A percentile compares a stretch with the other conserved stretches of the same genome.
phyloP scores from a whole-genome alignment of 1,139 yeast genomes.

The Protomyces inundatus region DNA sequence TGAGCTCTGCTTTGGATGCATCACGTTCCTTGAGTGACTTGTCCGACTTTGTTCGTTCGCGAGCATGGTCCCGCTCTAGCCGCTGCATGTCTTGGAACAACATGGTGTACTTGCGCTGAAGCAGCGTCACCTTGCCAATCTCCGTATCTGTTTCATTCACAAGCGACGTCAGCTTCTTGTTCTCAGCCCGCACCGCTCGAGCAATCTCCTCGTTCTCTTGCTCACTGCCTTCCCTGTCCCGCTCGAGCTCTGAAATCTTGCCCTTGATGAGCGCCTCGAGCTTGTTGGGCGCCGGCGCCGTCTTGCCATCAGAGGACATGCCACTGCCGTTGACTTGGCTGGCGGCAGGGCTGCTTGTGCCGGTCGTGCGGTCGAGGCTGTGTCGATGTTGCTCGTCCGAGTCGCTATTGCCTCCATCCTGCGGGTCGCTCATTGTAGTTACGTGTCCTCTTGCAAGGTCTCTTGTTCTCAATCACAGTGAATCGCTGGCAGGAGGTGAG shows the following conservation, averaged over 20 bases:
- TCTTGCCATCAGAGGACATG: not conserved
- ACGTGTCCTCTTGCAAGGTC: too few relatives aligned
- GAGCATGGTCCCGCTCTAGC: slow-evolving; percentile 31
- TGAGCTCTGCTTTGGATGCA: slow-evolving; percentile 27
- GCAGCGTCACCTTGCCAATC: slow-evolving; percentile 29
- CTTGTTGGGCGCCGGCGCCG: slow-evolving; percentile 1
- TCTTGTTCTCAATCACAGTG: too few relatives aligned
- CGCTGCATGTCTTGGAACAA: slow-evolving; percentile 32
- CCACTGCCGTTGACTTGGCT: not conserved
- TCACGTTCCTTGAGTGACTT: slow-evolving; percentile 28
- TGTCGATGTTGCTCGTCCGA: not conserved
- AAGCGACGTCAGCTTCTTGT: slow-evolving; percentile 28
- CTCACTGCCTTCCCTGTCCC: slow-evolving; percentile 21
- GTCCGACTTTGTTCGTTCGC: slow-evolving; percentile 29
- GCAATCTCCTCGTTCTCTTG: slow-evolving; percentile 21
- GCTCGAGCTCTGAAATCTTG: slow-evolving; percentile 26
- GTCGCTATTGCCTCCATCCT: not conserved
- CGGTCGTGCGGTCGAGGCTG: not conserved
- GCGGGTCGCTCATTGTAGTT: not conserved
- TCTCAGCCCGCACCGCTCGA: slow-evolving; percentile 27
- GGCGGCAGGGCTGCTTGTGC: not conserved
- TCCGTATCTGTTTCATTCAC: slow-evolving; percentile 33
- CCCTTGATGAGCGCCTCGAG: slow-evolving; percentile 25
- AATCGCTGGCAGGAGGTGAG: too few relatives aligned
- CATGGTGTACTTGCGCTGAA: slow-evolving; percentile 32